Evolutionary conservation across 2,329 filamentous ascomycete genomes (phyloP).

Genomic region (Mycogone perniciosa): DNA sequence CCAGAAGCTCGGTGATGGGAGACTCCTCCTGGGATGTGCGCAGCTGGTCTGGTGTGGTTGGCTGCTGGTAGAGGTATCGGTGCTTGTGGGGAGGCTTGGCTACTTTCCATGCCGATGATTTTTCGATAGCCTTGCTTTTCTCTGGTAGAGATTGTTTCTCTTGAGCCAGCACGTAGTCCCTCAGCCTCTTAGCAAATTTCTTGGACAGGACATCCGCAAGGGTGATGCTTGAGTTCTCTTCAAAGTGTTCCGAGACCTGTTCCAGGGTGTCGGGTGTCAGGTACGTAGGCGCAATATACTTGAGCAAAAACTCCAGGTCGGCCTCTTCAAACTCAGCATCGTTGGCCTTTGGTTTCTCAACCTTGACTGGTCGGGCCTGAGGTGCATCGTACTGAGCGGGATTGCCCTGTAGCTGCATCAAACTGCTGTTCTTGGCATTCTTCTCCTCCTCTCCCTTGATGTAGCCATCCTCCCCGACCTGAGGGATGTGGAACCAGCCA

Average conservation of each 20-base stretch:
- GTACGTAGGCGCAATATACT: conserved; percentile 85
- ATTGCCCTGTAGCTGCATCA: conserved; percentile 88
- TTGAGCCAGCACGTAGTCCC: conserved; percentile 60
- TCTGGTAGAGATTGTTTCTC: conserved; percentile 46
- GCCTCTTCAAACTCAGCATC: conserved; percentile 61
- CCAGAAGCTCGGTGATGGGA: conserved; percentile 69
- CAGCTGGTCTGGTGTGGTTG: conserved; percentile 32
- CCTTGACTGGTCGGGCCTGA: conserved; percentile 50
- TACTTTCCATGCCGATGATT: conserved; percentile 60
- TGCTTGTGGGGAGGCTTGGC: conserved; percentile 92
- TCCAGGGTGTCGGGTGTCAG: conserved; percentile 87
- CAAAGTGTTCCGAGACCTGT: conserved; percentile 72
- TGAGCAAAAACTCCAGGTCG: conserved; percentile 83
- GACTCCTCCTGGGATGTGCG: conserved; percentile 38
- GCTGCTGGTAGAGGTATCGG: conserved; percentile 76
- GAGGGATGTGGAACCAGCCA: conserved; percentile 98
- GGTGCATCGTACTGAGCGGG: conserved; percentile 85
- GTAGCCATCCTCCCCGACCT: conserved; percentile 87
- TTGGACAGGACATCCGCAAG: conserved; percentile 71
- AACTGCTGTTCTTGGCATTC: conserved; percentile 79
- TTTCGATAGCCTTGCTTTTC: conserved; percentile 50
- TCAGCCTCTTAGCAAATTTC: conserved; percentile 69
- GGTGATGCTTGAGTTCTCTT: conserved; percentile 76
- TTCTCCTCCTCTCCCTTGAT: conserved; percentile 83
- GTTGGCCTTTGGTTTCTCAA: conserved; percentile 35